Percentiles rank a stretch among this genome's conserved stretches.
phyloP scores from a whole-genome alignment of 768 basidiomycete genomes.

The Leccinum obscurum region DNA sequence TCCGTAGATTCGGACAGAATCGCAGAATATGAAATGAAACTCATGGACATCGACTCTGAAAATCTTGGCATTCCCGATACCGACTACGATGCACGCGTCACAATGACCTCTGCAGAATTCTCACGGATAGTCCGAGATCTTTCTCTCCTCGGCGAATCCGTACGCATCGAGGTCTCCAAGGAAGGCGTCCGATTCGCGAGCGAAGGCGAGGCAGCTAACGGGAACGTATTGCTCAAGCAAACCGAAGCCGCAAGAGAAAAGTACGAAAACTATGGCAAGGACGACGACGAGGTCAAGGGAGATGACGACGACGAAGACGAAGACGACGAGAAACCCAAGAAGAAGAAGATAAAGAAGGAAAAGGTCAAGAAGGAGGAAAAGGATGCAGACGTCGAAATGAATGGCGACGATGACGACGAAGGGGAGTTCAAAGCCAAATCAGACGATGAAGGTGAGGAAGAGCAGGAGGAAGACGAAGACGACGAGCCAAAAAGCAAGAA shows the following conservation, averaged over 20 bases:
- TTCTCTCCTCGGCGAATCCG: slow-evolving; percentile 85
- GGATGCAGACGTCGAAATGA: slow-evolving; percentile 45
- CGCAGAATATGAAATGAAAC: slow-evolving; percentile 98
- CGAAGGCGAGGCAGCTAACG: slow-evolving; percentile 95
- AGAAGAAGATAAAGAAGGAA: slow-evolving; percentile 37
- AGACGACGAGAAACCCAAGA: slow-evolving; percentile 28
- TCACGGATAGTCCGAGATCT: slow-evolving; percentile 91
- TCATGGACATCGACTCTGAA: slow-evolving; percentile 99
- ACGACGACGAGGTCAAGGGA: slow-evolving; percentile 41
- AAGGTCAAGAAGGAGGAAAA: slow-evolving; percentile 42
- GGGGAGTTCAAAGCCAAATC: slow-evolving; percentile 44
- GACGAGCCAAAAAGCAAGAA: slow-evolving; percentile 61
- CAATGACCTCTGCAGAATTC: slow-evolving; percentile 86
- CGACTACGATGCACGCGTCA: slow-evolving; percentile 91
- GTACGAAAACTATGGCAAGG: slow-evolving; percentile 42
- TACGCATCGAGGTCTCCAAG: slow-evolving; percentile 93
- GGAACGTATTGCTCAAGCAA: slow-evolving; percentile 80
- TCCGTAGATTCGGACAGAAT: slow-evolving; percentile 82
- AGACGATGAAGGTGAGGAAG: slow-evolving; percentile 48
- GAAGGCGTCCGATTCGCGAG: slow-evolving; percentile 92
- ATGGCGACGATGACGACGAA: slow-evolving; percentile 48
- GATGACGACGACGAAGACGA: slow-evolving; percentile 47
- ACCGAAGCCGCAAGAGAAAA: slow-evolving; percentile 51
- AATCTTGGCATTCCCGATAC: slow-evolving; percentile 95
- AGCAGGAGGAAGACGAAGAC: slow-evolving; percentile 52